phyloP scores from a whole-genome alignment of 2,329 filamentous ascomycete species.

The Trichoderma semiorbis region DNA sequence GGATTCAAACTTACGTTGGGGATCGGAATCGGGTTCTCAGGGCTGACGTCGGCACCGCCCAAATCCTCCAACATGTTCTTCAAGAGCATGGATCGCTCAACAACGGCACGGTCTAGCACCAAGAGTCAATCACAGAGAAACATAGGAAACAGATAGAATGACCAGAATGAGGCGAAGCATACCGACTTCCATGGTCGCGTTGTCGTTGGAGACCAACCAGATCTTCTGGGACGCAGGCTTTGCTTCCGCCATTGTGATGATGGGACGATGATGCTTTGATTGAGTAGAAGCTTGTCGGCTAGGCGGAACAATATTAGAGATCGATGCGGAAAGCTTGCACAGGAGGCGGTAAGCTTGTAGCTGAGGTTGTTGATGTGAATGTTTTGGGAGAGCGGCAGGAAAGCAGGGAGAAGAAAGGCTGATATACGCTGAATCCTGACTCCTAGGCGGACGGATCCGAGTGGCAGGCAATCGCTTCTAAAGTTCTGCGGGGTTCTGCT shows the following conservation, averaged over 20 bases:
- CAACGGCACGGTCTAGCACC: conserved; percentile 70
- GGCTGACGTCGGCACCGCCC: conserved; percentile 56
- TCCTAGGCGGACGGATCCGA: neutral
- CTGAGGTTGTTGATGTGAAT: neutral
- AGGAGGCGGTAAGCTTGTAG: neutral
- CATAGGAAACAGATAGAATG: neutral
- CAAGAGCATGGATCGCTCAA: conserved; percentile 89
- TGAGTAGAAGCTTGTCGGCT: neutral
- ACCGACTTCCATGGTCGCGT: conserved; percentile 45
- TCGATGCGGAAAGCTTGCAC: neutral
- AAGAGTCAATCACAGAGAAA: neutral
- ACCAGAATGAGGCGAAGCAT: conserved; percentile 27
- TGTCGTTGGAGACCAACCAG: conserved; percentile 52
- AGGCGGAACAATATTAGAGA: neutral
- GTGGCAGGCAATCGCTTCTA: neutral
- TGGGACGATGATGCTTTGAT: neutral
- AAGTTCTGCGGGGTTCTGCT: conserved; percentile 14
- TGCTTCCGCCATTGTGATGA: conserved; percentile 36
- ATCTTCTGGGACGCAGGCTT: conserved; percentile 38
- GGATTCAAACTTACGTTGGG: conserved; percentile 60
- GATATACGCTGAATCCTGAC: conserved; percentile 3
- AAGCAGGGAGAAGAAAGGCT: neutral
- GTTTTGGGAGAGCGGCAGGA: neutral
- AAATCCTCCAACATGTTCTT: conserved; percentile 98
- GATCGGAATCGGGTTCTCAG: conserved; percentile 74